Conservation (phyloP, 305 asterid genomes). For the Fraxinus baroniana region DNA sequence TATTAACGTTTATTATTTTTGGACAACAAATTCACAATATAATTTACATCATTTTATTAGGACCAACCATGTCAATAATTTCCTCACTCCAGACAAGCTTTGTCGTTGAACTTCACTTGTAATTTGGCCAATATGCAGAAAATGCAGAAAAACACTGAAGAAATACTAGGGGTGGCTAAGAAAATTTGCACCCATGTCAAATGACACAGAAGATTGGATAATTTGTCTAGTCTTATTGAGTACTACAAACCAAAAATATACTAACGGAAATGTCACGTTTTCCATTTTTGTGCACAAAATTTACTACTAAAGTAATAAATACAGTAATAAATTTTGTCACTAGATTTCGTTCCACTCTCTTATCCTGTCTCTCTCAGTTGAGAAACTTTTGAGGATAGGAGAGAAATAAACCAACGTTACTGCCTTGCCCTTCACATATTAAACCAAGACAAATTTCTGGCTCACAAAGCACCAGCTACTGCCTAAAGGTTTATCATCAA, state of each 20-base stretch:
- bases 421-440: constrained; percentile 61
- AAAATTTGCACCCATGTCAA: neutral
- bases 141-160: neutral
- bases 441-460: constrained; percentile 49
- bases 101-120: neutral
- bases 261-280: neutral
- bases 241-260: neutral
- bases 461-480: constrained; percentile 39
- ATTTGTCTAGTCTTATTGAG: no score
- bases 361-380: constrained; percentile 24
- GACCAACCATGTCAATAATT: constrained; percentile 6
- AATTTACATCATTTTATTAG: neutral
- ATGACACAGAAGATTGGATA: neutral
- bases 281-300: neutral
- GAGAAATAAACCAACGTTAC: constrained; percentile 33
- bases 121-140: neutral
- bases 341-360: constrained; percentile 14
- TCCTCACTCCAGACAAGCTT: neutral
- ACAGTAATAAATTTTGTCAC: constrained; percentile 15
- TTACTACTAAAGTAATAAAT: neutral
- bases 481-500: constrained; percentile 18
- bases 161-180: neutral
- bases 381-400: neutral
- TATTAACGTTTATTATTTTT: no score
- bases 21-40: no score